phyloP scores from a whole-genome alignment of 768 basidiomycete species.

The Termitomyces titanicus region DNA sequence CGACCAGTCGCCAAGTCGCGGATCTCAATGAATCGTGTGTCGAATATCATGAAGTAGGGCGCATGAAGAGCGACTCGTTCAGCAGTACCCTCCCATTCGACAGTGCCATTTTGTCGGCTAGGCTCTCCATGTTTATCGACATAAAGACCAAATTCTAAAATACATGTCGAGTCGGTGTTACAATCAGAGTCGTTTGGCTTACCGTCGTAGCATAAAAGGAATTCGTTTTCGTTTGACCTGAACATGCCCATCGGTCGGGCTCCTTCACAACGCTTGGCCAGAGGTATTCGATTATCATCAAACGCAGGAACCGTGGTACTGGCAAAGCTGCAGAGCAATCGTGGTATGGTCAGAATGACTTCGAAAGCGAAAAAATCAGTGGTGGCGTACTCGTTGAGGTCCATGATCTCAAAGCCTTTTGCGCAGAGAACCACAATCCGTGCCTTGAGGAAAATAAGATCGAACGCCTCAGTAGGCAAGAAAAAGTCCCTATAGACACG shows the following conservation, averaged over 20 bases:
- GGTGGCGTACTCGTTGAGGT: constrained; percentile 75
- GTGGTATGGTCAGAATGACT: background rate
- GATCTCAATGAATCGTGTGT: constrained; percentile 89
- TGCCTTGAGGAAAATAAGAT: constrained; percentile 89
- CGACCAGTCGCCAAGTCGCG: constrained; percentile 82
- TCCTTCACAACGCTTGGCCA: constrained; percentile 84
- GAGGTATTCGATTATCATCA: constrained; percentile 60
- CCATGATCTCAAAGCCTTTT: constrained; percentile 97
- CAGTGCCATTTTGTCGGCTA: constrained; percentile 65
- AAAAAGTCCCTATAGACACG: constrained; percentile 92
- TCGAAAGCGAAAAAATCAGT: background rate
- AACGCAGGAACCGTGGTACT: constrained; percentile 86
- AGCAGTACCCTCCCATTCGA: constrained; percentile 95
- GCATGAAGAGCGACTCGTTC: constrained; percentile 89
- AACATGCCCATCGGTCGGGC: constrained; percentile 93
- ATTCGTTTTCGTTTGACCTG: constrained; percentile 87
- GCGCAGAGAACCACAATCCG: constrained; percentile 92
- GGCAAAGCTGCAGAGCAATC: constrained; percentile 56
- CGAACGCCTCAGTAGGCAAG: constrained; percentile 86
- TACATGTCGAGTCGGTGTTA: background rate
- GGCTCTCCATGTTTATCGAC: constrained; percentile 93
- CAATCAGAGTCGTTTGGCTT: constrained; percentile 17
- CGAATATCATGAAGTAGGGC: constrained; percentile 88
- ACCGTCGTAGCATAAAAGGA: constrained; percentile 94
- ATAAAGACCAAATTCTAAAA: constrained; percentile 86